Evolutionary conservation across 352 stramenopile species (phyloP).

Genomic region (Phytophthora pluvialis): DNA sequence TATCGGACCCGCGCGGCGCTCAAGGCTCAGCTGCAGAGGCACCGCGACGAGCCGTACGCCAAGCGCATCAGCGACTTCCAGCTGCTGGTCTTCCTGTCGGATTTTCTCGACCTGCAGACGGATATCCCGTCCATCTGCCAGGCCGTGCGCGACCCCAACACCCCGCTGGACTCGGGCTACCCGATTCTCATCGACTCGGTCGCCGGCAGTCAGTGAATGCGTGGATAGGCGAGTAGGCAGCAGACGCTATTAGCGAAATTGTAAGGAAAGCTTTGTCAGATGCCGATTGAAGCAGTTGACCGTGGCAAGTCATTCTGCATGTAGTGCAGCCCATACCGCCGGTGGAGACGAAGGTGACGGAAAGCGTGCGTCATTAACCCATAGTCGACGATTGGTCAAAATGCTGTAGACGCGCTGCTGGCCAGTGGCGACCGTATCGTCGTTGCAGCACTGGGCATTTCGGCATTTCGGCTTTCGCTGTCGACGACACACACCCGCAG

Average conservation of each 20-base stretch:
- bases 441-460: neutral
- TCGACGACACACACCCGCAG: neutral
- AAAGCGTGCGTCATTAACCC: neutral
- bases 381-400: conserved; percentile 20
- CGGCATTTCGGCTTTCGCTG: conserved; percentile 9
- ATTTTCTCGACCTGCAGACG: conserved; percentile 92
- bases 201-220: conserved; percentile 74
- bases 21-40: conserved; percentile 91
- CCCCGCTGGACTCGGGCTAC: conserved; percentile 95
- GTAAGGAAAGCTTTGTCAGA: conserved; percentile 16
- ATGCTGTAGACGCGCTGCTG: conserved; percentile 3
- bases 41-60: conserved; percentile 65
- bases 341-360: neutral
- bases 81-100: conserved; percentile 94
- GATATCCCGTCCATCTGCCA: conserved; percentile 95
- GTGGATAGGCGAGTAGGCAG: conserved; percentile 14
- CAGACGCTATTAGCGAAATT: conserved; percentile 25
- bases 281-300: conserved; percentile 3
- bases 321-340: conserved; percentile 3
- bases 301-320: conserved; percentile 1
- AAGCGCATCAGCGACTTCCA: conserved; percentile 97
- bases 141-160: conserved; percentile 87
- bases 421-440: conserved; percentile 1
- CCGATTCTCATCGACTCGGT: conserved; percentile 96
- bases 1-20: conserved; percentile 91